Evolutionary conservation across 2,329 filamentous ascomycete species (phyloP), one percentile per base, ranked within the genome.

Genomic region (Didymella arachidicola): DNA sequence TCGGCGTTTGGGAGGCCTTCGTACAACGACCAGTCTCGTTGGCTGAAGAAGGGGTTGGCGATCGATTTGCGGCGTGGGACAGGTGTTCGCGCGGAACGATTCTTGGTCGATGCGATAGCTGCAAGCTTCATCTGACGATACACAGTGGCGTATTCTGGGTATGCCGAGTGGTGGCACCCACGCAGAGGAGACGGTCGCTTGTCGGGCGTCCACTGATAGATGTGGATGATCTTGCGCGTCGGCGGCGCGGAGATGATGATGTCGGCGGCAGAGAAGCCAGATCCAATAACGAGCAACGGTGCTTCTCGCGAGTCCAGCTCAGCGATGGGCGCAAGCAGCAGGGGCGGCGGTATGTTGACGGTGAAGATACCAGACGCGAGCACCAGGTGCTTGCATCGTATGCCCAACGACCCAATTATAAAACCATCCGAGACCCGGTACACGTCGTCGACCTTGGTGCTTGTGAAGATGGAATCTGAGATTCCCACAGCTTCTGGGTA

Each of bases 201-300:
- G 8, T 84, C 79, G 0, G 84, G 83, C n/a, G 80, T 78, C 86
- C 86, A 88, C 68, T 83, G 83, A 70, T 82, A 88, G 51, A 87
- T 70, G 64, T 88, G 86, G n/a, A 87, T 72, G 42, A 88, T 81
- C 52, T 79, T 83, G 45, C 82, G 82, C n/a, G 75, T 66, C 14
- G 77, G 70, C 27, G 80, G 76, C 19, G 82, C 78, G 6, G 84
- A 86, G 38, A 87, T 82, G 48, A 87, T 87, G 3, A 83, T 78
- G 73, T 88, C 86, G 26, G 86, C 86, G 2, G 86, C 86, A 2
- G 84, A 86, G 71, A 87, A 88, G 0, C 86, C 86, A 8, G 85
- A 87, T 6, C 86, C 86, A 47, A 88, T 78, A 6, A 87, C 81
- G 4, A 88, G 78, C 1, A 87, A 67, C 0, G 84, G 82, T 3